Evolutionary conservation across 2,329 filamentous ascomycete species (phyloP), one percentile per base, ranked within the genome.

Genomic region (Hypoxylon sp.): DNA sequence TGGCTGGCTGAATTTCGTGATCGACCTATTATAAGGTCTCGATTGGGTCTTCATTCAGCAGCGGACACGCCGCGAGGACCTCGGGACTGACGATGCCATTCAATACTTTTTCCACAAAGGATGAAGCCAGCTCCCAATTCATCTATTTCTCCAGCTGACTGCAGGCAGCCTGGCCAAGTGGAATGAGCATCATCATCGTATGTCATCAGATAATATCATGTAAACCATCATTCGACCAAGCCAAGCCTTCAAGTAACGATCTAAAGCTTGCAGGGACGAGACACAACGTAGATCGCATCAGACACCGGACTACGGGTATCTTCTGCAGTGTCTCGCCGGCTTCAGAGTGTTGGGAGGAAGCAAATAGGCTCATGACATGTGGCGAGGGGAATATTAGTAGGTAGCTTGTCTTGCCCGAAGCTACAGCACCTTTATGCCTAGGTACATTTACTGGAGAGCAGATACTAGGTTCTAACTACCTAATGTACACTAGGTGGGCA

Each of bases 331-430:
- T 27, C 11, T 43, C n/a, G 45, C 43, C 16, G 25, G 46, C 29
- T 25, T 57, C 12, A n/a, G 29, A 56, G 12, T 9, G 14, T 39
- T 32, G n/a, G 23, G 11, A 54, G n/a, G 50, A 56, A 65, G n/a
- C 66, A 68, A 68, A 66, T 68, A 51, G 37, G 43, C 63, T 63
- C 23, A 48, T 52, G 66, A 60, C 66, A 68, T 39, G 66, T 68
- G 66, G 66, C 66, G 59, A 60, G n/a, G 30, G 21, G 29, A 16
- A 25, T 55, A 21, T 45, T 30, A 32, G 2, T 34, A 19, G 11
- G 9, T 21, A 29, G 29, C 47, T 46, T 39, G 47, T 48, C 14
- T 37, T 45, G 27, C 27, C 27, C 46, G 19, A 23, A 48, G 9
- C 30, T 48, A 51, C 2, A n/a, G n/a, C n/a, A n/a, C n/a, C n/a